Evolutionary conservation across 176 grass and related monocot species (phyloP).

Genomic region (Phyllostachys edulis): DNA sequence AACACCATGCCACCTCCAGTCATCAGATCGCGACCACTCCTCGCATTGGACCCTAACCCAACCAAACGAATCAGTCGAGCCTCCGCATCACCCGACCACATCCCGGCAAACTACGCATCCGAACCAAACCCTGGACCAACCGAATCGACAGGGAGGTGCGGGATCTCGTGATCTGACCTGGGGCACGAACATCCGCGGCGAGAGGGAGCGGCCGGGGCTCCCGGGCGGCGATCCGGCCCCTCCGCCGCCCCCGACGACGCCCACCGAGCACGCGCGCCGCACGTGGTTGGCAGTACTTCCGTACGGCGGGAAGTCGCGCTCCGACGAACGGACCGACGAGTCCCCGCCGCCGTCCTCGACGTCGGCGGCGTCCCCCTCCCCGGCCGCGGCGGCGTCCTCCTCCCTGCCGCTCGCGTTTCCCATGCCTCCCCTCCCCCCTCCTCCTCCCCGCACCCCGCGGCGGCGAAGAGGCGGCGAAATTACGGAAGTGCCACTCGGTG

Average conservation of each 20-base stretch:
- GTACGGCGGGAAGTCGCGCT: slow-evolving; percentile 42
- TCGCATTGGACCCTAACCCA: slow-evolving; percentile 26
- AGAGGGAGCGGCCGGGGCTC: slow-evolving; percentile 74
- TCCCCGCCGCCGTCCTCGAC: slow-evolving; percentile 53
- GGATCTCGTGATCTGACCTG: slow-evolving; percentile 78
- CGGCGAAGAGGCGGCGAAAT: slow-evolving; percentile 46
- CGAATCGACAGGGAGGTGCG: not conserved
- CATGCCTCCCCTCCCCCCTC: slow-evolving; percentile 41
- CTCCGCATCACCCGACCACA: slow-evolving; percentile 21
- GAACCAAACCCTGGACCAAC: slow-evolving; percentile 18
- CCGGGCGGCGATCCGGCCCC: slow-evolving; percentile 57
- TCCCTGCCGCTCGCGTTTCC: slow-evolving; percentile 85
- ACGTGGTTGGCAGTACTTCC: slow-evolving; percentile 35
- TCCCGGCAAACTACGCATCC: slow-evolving; percentile 23
- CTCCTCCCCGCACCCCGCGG: slow-evolving; percentile 12
- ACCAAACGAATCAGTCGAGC: slow-evolving; percentile 22
- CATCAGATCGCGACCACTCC: slow-evolving; percentile 37
- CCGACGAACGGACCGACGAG: slow-evolving; percentile 53
- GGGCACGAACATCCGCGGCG: slow-evolving; percentile 95
- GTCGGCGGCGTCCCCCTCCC: slow-evolving; percentile 48
- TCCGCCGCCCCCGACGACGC: slow-evolving; percentile 1
- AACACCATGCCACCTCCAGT: slow-evolving; percentile 10
- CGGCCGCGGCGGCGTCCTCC: slow-evolving; percentile 45
- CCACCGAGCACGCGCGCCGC: slow-evolving; percentile 44
- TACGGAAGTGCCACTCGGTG: slow-evolving; percentile 53